Percentiles rank a stretch among this genome's conserved stretches.
Evolutionary conservation across 352 stramenopile species (phyloP).

Genomic region (Globisporangium orthogonon): DNA sequence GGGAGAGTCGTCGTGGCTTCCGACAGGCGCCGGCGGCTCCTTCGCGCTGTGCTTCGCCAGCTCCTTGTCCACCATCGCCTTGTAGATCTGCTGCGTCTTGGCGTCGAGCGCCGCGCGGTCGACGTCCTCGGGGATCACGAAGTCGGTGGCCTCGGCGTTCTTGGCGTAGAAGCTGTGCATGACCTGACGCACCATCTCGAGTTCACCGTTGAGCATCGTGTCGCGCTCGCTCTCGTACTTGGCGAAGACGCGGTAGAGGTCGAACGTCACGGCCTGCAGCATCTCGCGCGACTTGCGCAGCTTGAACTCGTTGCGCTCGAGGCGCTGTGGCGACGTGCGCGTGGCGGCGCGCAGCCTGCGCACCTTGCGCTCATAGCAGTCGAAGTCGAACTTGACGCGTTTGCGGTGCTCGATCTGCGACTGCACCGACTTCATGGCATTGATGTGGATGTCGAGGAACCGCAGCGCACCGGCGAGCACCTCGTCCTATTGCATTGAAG

Average conservation of each 20-base stretch:
- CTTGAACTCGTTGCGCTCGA: slow-evolving; percentile 60
- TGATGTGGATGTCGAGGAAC: slow-evolving; percentile 71
- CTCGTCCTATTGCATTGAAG: slow-evolving; percentile 28
- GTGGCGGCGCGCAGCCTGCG: slow-evolving; percentile 22
- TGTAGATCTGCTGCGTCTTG: slow-evolving; percentile 51
- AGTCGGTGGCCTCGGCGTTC: slow-evolving; percentile 63
- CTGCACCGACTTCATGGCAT: slow-evolving; percentile 66
- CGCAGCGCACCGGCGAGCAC: slow-evolving; percentile 51
- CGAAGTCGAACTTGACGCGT: slow-evolving; percentile 62
- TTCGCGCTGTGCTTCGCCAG: slow-evolving; percentile 28
- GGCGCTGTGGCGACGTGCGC: slow-evolving; percentile 14
- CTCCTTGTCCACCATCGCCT: slow-evolving; percentile 52
- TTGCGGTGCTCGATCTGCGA: slow-evolving; percentile 69
- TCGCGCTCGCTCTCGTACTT: slow-evolving; percentile 76
- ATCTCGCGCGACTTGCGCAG: slow-evolving; percentile 31
- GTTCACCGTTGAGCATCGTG: slow-evolving; percentile 70
- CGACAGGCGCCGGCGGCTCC: slow-evolving; percentile 10
- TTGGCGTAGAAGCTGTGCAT: slow-evolving; percentile 77
- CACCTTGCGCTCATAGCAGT: slow-evolving; percentile 60
- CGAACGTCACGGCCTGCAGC: slow-evolving; percentile 47
- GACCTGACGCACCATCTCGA: slow-evolving; percentile 75
- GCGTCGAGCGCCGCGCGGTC: slow-evolving; percentile 39
- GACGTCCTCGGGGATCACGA: slow-evolving; percentile 48
- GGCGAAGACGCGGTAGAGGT: slow-evolving; percentile 67
- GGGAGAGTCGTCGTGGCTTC: slow-evolving; percentile 3